These are phyloP conservation scores for Fusarium succisae DNA, from an alignment of 2,329 filamentous ascomycete species.

Conservation along the genomic window DNA sequence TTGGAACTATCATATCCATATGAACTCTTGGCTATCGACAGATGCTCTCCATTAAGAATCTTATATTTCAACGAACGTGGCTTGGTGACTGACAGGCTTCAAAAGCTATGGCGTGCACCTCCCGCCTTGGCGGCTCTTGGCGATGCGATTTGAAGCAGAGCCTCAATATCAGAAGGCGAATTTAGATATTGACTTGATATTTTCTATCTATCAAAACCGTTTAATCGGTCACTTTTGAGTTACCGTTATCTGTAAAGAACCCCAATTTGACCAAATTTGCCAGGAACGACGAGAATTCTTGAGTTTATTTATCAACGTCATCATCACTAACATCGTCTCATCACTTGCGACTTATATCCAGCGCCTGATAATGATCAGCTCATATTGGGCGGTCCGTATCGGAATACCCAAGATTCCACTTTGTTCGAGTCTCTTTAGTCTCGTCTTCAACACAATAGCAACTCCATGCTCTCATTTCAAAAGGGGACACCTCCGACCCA, in stretches of 20 bases:
- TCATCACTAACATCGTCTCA: neutral
- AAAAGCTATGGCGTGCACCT: neutral
- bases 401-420: neutral
- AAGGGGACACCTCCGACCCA: neutral
- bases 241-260: neutral
- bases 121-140: constrained; percentile 20
- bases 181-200: neutral
- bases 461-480: neutral
- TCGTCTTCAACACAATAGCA: neutral
- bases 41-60: fast-evolving
- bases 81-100: no score
- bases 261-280: fast-evolving
- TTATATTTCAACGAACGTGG: fast-evolving
- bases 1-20: no score
- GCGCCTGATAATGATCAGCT: neutral
- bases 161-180: neutral
- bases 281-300: fast-evolving
- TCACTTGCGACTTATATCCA: neutral
- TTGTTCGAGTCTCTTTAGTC: neutral
- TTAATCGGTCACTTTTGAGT: neutral
- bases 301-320: neutral
- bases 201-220: no score
- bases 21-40: no score
- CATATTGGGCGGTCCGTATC: neutral
- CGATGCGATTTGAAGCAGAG: neutral